These are phyloP conservation scores for Conoideocrella luteorostrata DNA, from an alignment of 2,329 filamentous ascomycete genomes.

Conservation along the genomic window DNA sequence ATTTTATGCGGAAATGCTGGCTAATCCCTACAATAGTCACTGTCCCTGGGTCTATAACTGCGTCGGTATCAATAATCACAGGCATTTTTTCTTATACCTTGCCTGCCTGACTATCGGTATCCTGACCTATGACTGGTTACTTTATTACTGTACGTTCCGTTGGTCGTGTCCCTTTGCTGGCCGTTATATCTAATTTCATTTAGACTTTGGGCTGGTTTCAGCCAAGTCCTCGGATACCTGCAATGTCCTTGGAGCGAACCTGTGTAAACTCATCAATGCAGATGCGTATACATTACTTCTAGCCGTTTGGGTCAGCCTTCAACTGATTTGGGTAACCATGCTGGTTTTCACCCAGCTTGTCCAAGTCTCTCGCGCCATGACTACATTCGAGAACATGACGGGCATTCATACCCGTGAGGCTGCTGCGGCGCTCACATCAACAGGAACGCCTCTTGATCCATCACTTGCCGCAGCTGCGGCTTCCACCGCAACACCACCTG, in stretches of 20 bases:
- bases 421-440: conserved; percentile 70
- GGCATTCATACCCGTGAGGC: conserved; percentile 58
- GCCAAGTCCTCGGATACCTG: conserved; percentile 52
- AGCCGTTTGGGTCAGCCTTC: conserved; percentile 71
- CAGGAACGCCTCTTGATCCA: conserved; percentile 65
- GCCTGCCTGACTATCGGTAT: conserved; percentile 72
- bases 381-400: conserved; percentile 95
- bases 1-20: background rate
- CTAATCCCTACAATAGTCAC: conserved; percentile 52
- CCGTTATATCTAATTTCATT: background rate
- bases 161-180: background rate
- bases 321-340: conserved; percentile 97
- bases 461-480: conserved; percentile 51
- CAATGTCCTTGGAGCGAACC: conserved; percentile 63
- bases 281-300: conserved; percentile 82
- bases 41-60: conserved; percentile 99
- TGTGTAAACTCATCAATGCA: conserved; percentile 72
- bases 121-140: conserved; percentile 61
- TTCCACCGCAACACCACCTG: conserved; percentile 32
- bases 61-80: conserved; percentile 89
- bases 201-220: conserved; percentile 59
- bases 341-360: conserved; percentile 88
- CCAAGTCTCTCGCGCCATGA: conserved; percentile 87
- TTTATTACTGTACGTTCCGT: conserved; percentile 58
- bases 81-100: conserved; percentile 91